Evolutionary conservation across 2,329 filamentous ascomycete genomes (phyloP).

Genomic region (Aspergillus ustus): DNA sequence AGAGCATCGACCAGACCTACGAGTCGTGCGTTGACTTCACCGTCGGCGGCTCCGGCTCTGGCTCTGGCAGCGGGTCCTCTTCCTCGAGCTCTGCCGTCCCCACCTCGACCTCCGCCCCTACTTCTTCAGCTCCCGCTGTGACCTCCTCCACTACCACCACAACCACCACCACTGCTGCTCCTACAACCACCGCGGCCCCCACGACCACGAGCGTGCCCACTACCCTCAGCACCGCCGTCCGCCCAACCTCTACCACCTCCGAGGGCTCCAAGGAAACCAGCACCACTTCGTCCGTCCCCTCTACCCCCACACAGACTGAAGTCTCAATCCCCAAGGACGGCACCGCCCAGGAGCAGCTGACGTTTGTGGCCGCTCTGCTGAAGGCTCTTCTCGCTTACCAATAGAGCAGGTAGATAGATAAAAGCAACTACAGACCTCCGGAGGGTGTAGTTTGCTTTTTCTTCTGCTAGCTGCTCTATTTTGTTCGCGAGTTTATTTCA

Average conservation of each 20-base stretch:
- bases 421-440: neutral
- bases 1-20: conserved; percentile 42
- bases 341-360: conserved; percentile 26
- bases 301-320: conserved; percentile 2
- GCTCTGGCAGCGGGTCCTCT: conserved; percentile 20
- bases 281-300: conserved; percentile 4
- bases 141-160: conserved; percentile 21
- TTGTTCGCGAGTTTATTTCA: neutral
- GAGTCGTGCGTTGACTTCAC: conserved; percentile 43
- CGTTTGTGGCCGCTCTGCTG: conserved; percentile 21
- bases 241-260: conserved; percentile 18
- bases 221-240: conserved; percentile 20
- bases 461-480: neutral
- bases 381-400: conserved; percentile 20
- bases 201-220: conserved; percentile 16
- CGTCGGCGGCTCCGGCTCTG: conserved; percentile 28
- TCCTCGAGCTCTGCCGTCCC: conserved; percentile 22
- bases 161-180: conserved; percentile 11
- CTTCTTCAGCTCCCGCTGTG: conserved; percentile 9
- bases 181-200: conserved; percentile 18
- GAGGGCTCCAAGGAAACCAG: conserved; percentile 10
- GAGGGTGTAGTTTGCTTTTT: neutral
- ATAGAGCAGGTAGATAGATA: neutral
- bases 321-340: conserved; percentile 24
- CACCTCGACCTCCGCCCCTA: conserved; percentile 16